These are phyloP conservation scores for Colletotrichum sp. DNA, from an alignment of 2,329 filamentous ascomycete species.

Conservation along the genomic window DNA sequence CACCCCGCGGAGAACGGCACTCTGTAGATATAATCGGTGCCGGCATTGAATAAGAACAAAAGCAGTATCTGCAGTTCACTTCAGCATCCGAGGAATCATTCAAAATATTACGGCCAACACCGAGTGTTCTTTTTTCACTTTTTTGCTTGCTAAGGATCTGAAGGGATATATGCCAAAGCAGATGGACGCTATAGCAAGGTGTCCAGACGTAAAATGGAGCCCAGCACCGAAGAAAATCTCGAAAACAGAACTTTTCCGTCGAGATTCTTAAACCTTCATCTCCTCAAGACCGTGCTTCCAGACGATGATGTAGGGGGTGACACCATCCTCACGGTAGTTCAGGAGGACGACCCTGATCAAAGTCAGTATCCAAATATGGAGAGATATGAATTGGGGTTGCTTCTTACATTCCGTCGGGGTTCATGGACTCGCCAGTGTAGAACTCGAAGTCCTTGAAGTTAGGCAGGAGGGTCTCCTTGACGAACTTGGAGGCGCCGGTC, in stretches of 20 bases:
- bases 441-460: conserved; percentile 98
- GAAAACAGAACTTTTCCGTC: conserved; percentile 4
- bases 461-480: conserved; percentile 80
- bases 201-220: neutral
- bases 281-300: conserved; percentile 94
- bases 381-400: neutral
- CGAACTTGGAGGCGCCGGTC: conserved; percentile 72
- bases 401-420: conserved; percentile 88
- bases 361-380: neutral
- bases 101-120: conserved; percentile 12
- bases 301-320: conserved; percentile 86
- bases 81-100: neutral
- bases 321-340: conserved; percentile 97
- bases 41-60: neutral
- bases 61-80: neutral
- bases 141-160: conserved; percentile 23
- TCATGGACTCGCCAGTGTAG: conserved; percentile 90
- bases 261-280: conserved; percentile 81
- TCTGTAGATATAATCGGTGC: neutral
- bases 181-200: conserved; percentile 21
- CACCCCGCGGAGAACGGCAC: neutral
- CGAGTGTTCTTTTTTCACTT: conserved; percentile 13
- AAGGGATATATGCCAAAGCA: conserved; percentile 25
- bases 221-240: conserved; percentile 16
- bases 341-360: conserved; percentile 78